Percentiles rank a stretch among this genome's conserved stretches.
phyloP scores from a whole-genome alignment of 2,329 filamentous ascomycete species.

The Geoglossum cookeanum region DNA sequence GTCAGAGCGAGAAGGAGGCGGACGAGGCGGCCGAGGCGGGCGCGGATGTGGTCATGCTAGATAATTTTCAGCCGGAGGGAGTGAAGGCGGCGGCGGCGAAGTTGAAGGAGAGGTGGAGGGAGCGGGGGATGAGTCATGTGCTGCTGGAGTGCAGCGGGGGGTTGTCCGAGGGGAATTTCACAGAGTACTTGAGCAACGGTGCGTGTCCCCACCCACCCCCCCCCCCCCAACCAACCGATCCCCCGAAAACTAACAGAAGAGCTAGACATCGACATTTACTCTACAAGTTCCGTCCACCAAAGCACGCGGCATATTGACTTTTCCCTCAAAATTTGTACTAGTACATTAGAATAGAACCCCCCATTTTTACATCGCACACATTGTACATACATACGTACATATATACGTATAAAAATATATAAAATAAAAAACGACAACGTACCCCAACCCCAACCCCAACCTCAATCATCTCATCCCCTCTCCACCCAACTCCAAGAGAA shows the following conservation, averaged over 20 bases:
- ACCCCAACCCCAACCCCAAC: too few species aligned
- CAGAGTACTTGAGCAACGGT: conserved; percentile 59
- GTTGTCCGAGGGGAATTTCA: conserved; percentile 67
- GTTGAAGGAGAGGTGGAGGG: conserved; percentile 60
- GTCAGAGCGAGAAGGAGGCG: conserved; percentile 70
- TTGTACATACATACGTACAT: background rate
- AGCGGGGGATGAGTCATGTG: conserved; percentile 32
- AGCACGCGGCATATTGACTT: conserved; percentile 89
- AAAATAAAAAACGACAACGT: background rate
- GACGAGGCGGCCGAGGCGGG: conserved; percentile 81
- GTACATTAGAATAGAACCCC: conserved; percentile 19
- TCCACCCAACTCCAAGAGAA: too few species aligned
- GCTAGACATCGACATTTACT: conserved; percentile 79
- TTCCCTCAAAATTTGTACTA: conserved; percentile 71
- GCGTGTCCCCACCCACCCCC: conserved; percentile 6
- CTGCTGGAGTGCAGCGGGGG: conserved; percentile 87
- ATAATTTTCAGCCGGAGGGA: conserved; percentile 75
- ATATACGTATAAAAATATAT: background rate
- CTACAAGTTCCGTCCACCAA: conserved; percentile 92
- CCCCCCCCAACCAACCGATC: conserved; percentile 7
- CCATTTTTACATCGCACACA: too few species aligned
- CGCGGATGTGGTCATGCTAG: conserved; percentile 91
- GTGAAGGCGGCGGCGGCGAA: conserved; percentile 55
- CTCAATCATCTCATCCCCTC: too few species aligned
- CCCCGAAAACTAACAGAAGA: background rate